Percentiles rank a stretch among this genome's conserved stretches.
Conservation (phyloP, 1,139 yeast species). For the Ogataea hybrid region DNA sequence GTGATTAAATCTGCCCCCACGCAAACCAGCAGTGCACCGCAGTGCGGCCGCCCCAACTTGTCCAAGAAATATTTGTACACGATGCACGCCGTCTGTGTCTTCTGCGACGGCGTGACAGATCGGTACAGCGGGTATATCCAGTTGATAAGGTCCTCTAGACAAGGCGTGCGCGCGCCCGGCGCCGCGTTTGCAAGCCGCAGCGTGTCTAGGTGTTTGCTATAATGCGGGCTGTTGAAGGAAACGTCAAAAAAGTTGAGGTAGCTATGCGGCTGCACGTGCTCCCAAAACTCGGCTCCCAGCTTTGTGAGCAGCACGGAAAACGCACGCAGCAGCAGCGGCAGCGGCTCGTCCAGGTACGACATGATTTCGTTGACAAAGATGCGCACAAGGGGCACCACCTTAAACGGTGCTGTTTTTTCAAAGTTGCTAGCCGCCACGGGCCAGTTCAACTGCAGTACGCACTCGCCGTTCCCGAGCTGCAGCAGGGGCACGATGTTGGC, state of each 20-base stretch:
- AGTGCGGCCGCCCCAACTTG: constrained; percentile 22
- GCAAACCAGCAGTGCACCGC: constrained; percentile 29
- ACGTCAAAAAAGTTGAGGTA: constrained; percentile 54
- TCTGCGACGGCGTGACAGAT: constrained; percentile 41
- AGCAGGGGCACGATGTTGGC: constrained; percentile 42
- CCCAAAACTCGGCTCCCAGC: constrained; percentile 50
- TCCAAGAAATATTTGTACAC: constrained; percentile 40
- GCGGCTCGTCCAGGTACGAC: constrained; percentile 50
- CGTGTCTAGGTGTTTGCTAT: constrained; percentile 25
- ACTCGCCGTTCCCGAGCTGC: constrained; percentile 38
- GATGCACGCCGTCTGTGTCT: constrained; percentile 41
- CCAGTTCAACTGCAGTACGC: constrained; percentile 38
- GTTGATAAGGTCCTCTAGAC: constrained; percentile 35
- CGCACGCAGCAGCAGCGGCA: constrained; percentile 52
- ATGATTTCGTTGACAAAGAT: constrained; percentile 49
- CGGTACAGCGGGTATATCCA: constrained; percentile 44
- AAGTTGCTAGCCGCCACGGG: constrained; percentile 19
- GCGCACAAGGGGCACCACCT: constrained; percentile 43
- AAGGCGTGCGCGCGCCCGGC: constrained; percentile 14
- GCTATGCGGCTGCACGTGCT: constrained; percentile 45
- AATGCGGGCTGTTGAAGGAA: constrained; percentile 44
- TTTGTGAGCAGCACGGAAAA: constrained; percentile 41
- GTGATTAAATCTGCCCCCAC: constrained; percentile 31
- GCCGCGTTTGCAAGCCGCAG: constrained; percentile 10
- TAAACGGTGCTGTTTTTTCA: constrained; percentile 26